A percentile compares a stretch with the other conserved stretches of the same genome.
phyloP scores from a whole-genome alignment of 495 filamentous ascomycete genomes.

The Hyaloscypha hepaticicola region DNA sequence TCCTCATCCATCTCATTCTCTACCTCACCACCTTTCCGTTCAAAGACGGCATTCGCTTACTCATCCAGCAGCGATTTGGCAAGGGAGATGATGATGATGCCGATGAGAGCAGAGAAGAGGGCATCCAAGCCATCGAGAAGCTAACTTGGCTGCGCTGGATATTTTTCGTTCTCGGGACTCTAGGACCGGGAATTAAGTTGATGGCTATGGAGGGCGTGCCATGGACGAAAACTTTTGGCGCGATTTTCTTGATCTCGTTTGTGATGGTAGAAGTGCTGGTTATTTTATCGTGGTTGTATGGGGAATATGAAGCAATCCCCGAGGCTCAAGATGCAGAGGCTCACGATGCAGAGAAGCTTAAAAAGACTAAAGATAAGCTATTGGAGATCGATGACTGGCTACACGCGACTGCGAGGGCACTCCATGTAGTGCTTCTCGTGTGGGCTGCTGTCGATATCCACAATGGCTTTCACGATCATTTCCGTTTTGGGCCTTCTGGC shows the following conservation, averaged over 20 bases:
- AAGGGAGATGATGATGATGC: neutral
- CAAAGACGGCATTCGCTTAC: neutral
- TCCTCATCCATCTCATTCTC: neutral
- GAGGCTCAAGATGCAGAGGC: neutral
- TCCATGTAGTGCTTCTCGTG: neutral
- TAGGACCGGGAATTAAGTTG: neutral
- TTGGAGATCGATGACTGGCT: no score
- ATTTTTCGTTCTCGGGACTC: slow-evolving; percentile 9
- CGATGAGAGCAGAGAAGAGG: neutral
- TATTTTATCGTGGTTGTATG: neutral
- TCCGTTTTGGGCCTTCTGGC: no score
- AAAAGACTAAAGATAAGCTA: neutral
- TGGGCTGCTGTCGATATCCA: neutral
- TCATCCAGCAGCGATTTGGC: neutral
- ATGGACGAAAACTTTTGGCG: slow-evolving; percentile 15
- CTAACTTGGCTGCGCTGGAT: slow-evolving; percentile 5
- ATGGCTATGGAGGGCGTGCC: neutral
- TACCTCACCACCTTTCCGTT: neutral
- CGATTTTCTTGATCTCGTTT: neutral
- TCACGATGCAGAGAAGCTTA: neutral
- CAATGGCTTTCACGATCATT: neutral
- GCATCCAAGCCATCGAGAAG: slow-evolving; percentile 1
- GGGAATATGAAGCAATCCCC: neutral
- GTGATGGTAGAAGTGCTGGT: neutral
- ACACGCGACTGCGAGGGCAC: neutral